Percentiles rank a stretch among this genome's conserved stretches.
Evolutionary conservation across 2,329 filamentous ascomycete genomes (phyloP).

Genomic region (Neospermospora avenae): DNA sequence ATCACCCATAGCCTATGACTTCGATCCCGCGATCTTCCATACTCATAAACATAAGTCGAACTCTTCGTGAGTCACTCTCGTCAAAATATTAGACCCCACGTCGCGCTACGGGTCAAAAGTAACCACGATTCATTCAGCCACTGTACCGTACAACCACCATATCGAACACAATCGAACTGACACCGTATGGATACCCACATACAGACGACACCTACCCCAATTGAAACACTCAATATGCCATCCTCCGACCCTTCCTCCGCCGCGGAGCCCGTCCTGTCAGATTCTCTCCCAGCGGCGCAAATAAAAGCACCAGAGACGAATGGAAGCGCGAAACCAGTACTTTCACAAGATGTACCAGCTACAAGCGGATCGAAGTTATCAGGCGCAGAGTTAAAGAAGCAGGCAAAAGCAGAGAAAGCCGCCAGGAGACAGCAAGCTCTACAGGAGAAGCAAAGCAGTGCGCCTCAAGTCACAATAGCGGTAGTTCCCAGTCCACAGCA

Average conservation of each 20-base stretch:
- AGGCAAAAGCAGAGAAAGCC: conserved; percentile 87
- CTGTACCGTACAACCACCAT: not conserved
- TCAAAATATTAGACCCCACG: conserved; percentile 11
- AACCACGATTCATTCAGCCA: not conserved
- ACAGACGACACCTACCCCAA: not conserved
- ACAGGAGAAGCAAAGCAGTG: conserved; percentile 40
- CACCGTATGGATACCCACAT: not conserved
- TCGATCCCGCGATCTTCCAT: not conserved
- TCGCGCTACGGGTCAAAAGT: conserved; percentile 4
- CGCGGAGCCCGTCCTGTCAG: conserved; percentile 11
- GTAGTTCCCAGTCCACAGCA: conserved; percentile 61
- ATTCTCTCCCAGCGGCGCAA: conserved; percentile 9
- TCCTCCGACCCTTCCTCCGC: conserved; percentile 21
- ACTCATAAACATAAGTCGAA: not conserved
- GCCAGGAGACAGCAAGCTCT: conserved; percentile 75
- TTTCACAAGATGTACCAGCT: conserved; percentile 9
- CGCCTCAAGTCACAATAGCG: not conserved
- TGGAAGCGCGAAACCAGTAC: conserved; percentile 11
- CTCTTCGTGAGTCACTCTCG: conserved; percentile 13
- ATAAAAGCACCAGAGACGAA: conserved; percentile 7
- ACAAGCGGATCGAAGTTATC: conserved; percentile 46
- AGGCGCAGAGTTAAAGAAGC: conserved; percentile 67
- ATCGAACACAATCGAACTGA: not conserved
- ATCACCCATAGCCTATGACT: not conserved
- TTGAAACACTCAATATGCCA: conserved; percentile 14